A percentile compares a stretch with the other conserved stretches of the same genome.
Evolutionary conservation across 108 stramenopile genomes (phyloP).

Genomic region (Stephanodiscus triporus): DNA sequence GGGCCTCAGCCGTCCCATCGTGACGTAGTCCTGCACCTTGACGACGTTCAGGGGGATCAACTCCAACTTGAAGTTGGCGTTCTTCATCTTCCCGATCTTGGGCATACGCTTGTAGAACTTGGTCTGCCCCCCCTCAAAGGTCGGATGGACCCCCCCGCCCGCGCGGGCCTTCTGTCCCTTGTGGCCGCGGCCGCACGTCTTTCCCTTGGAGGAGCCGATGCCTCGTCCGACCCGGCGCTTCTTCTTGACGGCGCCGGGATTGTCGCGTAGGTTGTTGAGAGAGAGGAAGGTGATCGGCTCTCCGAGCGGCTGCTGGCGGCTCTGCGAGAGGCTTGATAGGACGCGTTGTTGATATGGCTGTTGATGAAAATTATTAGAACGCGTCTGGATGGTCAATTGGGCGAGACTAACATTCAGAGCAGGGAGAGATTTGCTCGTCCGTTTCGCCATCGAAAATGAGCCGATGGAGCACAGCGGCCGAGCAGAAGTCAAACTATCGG

Average conservation of each 20-base stretch:
- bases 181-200: slow-evolving; percentile 96
- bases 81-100: slow-evolving; percentile 95
- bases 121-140: slow-evolving; percentile 99
- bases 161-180: slow-evolving; percentile 94
- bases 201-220: slow-evolving; percentile 93
- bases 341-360: not conserved
- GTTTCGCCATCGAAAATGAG: not conserved
- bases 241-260: slow-evolving; percentile 84
- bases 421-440: not conserved
- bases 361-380: not conserved
- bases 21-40: slow-evolving; percentile 88
- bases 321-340: slow-evolving; percentile 1
- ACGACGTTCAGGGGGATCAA: slow-evolving; percentile 86
- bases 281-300: slow-evolving; percentile 69
- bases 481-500: not conserved
- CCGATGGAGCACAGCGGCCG: slow-evolving; percentile 4
- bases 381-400: not conserved
- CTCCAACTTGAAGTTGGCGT: slow-evolving; percentile 71
- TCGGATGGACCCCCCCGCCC: slow-evolving; percentile 81
- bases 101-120: slow-evolving; percentile 93
- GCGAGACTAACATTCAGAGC: not conserved
- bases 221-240: slow-evolving; percentile 95
- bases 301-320: not conserved
- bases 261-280: slow-evolving; percentile 80
- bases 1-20: slow-evolving; percentile 89